Conservation (phyloP, 148 eudicot genomes). For the Suaeda aralocaspica region DNA sequence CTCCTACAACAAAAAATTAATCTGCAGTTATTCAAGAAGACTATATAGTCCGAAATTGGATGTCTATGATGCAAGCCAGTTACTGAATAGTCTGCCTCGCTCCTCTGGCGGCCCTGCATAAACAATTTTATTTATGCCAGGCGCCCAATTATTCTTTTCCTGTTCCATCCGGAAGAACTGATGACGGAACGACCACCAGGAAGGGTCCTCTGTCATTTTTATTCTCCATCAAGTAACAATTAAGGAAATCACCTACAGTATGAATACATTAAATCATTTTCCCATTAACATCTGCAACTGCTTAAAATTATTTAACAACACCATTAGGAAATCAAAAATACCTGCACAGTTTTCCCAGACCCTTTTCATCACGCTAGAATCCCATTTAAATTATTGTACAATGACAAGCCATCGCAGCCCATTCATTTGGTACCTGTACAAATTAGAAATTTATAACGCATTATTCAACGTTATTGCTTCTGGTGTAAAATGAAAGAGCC, state of each 20-base stretch:
- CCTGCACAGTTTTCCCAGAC: constrained; percentile 99
- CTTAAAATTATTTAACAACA: not conserved
- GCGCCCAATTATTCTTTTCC: constrained; percentile 91
- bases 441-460: not conserved
- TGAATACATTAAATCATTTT: constrained; percentile 14
- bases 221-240: constrained; percentile 93
- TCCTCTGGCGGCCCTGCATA: constrained; percentile 97
- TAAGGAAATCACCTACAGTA: constrained; percentile 77
- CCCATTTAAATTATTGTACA: constrained; percentile 95
- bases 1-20: constrained; percentile 49
- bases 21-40: not conserved
- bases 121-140: constrained; percentile 78
- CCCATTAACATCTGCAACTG: too few relatives aligned
- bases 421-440: constrained; percentile 91
- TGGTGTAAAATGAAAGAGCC: not conserved
- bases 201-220: constrained; percentile 98
- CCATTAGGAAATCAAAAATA: constrained; percentile 17
- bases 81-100: constrained; percentile 85
- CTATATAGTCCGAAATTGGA: not conserved
- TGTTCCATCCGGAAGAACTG: constrained; percentile 96
- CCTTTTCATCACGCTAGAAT: constrained; percentile 99
- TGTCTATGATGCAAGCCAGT: constrained; percentile 15
- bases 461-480: not conserved
- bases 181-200: constrained; percentile 94
- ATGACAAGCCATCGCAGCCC: constrained; percentile 94